Conservation (phyloP, 148 eudicot genomes). For the Camellia lanceoleosa region DNA sequence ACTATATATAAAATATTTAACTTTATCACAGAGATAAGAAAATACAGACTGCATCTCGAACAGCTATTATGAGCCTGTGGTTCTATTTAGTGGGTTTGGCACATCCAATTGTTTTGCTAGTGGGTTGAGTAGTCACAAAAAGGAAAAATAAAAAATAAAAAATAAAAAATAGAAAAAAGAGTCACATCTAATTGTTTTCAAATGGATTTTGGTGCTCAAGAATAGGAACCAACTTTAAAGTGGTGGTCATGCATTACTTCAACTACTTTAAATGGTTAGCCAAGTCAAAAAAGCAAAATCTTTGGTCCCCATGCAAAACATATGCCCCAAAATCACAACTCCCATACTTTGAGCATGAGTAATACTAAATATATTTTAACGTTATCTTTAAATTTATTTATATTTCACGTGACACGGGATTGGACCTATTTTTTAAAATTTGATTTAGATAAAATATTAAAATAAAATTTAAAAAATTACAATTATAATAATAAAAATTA, state of each 20-base stretch:
- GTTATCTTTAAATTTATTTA: too few species aligned
- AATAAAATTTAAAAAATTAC: too few species aligned
- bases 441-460: too few species aligned
- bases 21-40: background rate
- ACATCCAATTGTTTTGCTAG: background rate
- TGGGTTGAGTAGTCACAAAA: background rate
- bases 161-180: background rate
- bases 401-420: too few species aligned
- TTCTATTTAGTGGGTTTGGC: slow-evolving; percentile 14
- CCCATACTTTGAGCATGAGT: background rate
- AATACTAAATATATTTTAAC: too few species aligned
- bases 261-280: slow-evolving; percentile 11
- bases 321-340: background rate
- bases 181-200: background rate
- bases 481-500: too few species aligned
- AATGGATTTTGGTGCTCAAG: too few species aligned
- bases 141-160: too few species aligned
- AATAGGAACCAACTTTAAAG: background rate
- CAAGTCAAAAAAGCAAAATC: slow-evolving; percentile 10
- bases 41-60: background rate
- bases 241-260: slow-evolving; percentile 9
- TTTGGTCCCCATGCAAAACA: background rate
- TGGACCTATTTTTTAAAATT: too few species aligned
- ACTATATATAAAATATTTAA: too few species aligned
- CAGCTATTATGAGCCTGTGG: background rate